Base-by-base conservation (phyloP, 2,329 filamentous ascomycete species). In the Fusarium sp. region DNA sequence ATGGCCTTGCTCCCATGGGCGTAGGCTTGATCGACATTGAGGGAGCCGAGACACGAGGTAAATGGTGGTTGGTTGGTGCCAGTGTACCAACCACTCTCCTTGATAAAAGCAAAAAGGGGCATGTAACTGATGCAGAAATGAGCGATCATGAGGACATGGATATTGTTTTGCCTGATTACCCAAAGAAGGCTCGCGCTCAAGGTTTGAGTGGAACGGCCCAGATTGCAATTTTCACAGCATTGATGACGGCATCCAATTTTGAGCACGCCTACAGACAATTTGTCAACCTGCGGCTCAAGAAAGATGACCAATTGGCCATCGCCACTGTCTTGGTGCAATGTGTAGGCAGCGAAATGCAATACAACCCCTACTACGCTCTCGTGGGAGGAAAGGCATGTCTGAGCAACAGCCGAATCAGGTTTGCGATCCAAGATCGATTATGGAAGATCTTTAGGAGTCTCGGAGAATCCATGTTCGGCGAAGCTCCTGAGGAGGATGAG, bases 31-130 rank as follows among this genome's bases (percentile, higher is more conserved):
- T 88, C 41, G 96, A 99, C 77, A 93, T 99, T 57, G 90, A 90
- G 70, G 90, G 95, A 69, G 92, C 92, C 1, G 93, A 95, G 44
- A 95, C 93, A 79, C 93, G 92, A 79, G 96, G 96, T 2, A 98
- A 97, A 84, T 99, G 96, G 96, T 99, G 96, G 96, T 89, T 98
- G 25, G 93, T 98, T 10, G 96, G 96, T 57, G 95, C 96, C n/a
- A 97, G 94, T 81, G 98, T 95, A 89, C 84, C 87, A 8, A 88
- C 67, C 25, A 82, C 79, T 56, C 63, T 72, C 10, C 46, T 73
- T 33, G 69, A 73, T 29, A 73, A 73, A 41, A 66, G 60, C 18
- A 64, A 55, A 61, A 75, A 48, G 65, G 57, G 69, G 25, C 45
- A 54, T n/a, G 42, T 19, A 10, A 74, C 75, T 23, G 63, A 62